Conservation (phyloP, 1,284 basidiomycete species). For the Ganoderma leucocontextum region DNA sequence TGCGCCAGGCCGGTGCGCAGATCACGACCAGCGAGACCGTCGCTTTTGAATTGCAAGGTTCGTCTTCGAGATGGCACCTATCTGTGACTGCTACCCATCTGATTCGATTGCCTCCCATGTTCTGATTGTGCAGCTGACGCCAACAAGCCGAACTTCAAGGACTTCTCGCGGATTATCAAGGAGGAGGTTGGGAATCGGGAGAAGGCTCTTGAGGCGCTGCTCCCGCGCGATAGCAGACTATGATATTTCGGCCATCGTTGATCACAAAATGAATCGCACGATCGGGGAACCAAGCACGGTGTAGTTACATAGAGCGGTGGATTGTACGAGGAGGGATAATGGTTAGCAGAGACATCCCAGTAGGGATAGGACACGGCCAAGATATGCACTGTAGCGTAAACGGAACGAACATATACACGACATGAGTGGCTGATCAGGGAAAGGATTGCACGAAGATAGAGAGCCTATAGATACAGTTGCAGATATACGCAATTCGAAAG, state of each 20-base stretch:
- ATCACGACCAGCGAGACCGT: slow-evolving; percentile 87
- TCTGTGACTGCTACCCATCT: slow-evolving; percentile 11
- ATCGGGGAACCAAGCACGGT: not conserved
- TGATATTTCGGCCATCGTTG: not conserved
- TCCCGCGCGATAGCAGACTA: slow-evolving; percentile 9
- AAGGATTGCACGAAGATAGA: not conserved
- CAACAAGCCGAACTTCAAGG: slow-evolving; percentile 73
- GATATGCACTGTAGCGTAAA: not conserved
- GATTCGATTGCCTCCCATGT: slow-evolving; percentile 13
- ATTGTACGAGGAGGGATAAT: not conserved
- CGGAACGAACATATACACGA: not conserved
- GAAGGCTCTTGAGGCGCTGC: slow-evolving; percentile 32
- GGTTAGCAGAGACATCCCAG: not conserved
- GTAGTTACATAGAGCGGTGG: not conserved
- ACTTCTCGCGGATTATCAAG: slow-evolving; percentile 79
- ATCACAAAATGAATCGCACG: not conserved
- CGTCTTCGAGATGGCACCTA: slow-evolving; percentile 28
- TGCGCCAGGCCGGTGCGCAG: slow-evolving; percentile 79
- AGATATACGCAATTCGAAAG: not conserved
- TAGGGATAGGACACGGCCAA: not conserved
- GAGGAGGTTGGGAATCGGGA: slow-evolving; percentile 74
- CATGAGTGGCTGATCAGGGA: not conserved
- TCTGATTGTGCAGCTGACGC: slow-evolving; percentile 61
- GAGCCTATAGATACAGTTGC: slow-evolving; percentile 1
- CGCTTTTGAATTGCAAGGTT: slow-evolving; percentile 80